Evolutionary conservation across 2,329 filamentous ascomycete species (phyloP).

Genomic region (Penicillium sp.): DNA sequence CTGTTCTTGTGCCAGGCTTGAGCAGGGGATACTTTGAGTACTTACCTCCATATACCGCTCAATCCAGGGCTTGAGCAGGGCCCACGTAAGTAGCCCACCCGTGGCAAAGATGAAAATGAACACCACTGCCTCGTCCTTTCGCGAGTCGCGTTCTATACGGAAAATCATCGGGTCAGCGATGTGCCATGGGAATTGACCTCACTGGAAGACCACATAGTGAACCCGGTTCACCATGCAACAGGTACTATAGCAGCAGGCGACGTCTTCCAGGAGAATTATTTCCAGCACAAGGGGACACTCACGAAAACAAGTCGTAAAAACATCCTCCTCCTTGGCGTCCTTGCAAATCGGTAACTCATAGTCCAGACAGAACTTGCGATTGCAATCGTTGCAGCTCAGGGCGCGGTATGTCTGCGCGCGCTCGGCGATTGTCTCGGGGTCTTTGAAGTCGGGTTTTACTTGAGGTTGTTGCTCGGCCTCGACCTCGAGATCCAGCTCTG

Average conservation of each 20-base stretch:
- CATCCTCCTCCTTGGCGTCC: slow-evolving; percentile 62
- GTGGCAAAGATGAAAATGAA: slow-evolving; percentile 68
- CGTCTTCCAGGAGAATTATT: not conserved
- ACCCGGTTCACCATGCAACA: not conserved
- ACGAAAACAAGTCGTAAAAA: slow-evolving; percentile 69
- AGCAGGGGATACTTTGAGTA: not conserved
- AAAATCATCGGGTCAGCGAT: slow-evolving; percentile 11
- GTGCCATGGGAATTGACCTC: not conserved
- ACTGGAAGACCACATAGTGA: not conserved
- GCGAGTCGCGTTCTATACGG: slow-evolving; percentile 62
- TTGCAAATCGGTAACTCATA: slow-evolving; percentile 66
- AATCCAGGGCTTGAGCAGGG: slow-evolving; percentile 61
- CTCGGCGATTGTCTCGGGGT: slow-evolving; percentile 12
- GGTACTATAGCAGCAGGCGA: not conserved
- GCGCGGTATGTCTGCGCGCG: slow-evolving; percentile 41
- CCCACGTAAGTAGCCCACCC: slow-evolving; percentile 61
- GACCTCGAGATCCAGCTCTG: slow-evolving; percentile 5
- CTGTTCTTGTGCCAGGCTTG: not conserved
- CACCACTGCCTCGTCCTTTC: slow-evolving; percentile 67
- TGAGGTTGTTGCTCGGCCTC: not conserved
- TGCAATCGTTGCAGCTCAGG: slow-evolving; percentile 66
- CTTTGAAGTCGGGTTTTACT: not conserved
- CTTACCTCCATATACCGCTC: slow-evolving; percentile 58
- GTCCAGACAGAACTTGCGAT: slow-evolving; percentile 65
- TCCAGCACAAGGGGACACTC: slow-evolving; percentile 14